Evolutionary conservation across 441 rosid genomes (phyloP).

Genomic region (Populus hybrid): DNA sequence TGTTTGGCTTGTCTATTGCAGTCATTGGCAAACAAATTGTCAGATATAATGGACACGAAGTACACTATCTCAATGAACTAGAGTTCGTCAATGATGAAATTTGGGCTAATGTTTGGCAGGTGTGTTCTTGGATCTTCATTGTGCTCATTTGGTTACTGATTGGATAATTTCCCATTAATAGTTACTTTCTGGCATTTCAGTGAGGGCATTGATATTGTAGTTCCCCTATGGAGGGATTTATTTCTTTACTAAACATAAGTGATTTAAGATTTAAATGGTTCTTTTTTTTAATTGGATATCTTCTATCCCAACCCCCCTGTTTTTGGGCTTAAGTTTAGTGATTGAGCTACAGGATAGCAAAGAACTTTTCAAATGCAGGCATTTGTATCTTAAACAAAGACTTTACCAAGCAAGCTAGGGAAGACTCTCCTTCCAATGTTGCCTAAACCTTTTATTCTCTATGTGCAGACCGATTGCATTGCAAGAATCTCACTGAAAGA

Average conservation of each 20-base stretch:
- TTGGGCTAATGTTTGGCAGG: conserved; percentile 97
- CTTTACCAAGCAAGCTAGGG: background rate
- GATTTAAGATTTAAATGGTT: background rate
- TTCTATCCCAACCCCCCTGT: background rate
- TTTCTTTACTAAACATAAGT: background rate
- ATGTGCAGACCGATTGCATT: conserved; percentile 81
- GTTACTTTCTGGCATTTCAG: background rate
- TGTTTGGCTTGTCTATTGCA: conserved; percentile 34
- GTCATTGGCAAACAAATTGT: conserved; percentile 51
- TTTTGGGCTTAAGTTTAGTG: background rate
- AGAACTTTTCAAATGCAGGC: background rate
- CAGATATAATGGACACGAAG: conserved; percentile 56
- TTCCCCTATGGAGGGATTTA: background rate
- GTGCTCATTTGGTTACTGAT: background rate
- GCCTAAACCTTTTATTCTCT: conserved; percentile 12
- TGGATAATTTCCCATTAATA: background rate
- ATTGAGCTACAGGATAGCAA: background rate
- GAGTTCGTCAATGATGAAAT: conserved; percentile 88
- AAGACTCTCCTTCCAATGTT: background rate
- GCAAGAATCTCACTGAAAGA: conserved; percentile 83
- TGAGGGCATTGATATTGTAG: background rate
- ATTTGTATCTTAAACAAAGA: background rate
- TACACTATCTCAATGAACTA: conserved; percentile 77
- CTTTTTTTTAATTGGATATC: background rate
- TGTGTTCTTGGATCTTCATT: conserved; percentile 27